Base-by-base conservation (phyloP, 2,329 filamentous ascomycete genomes). In the Fusarium metavorans region DNA sequence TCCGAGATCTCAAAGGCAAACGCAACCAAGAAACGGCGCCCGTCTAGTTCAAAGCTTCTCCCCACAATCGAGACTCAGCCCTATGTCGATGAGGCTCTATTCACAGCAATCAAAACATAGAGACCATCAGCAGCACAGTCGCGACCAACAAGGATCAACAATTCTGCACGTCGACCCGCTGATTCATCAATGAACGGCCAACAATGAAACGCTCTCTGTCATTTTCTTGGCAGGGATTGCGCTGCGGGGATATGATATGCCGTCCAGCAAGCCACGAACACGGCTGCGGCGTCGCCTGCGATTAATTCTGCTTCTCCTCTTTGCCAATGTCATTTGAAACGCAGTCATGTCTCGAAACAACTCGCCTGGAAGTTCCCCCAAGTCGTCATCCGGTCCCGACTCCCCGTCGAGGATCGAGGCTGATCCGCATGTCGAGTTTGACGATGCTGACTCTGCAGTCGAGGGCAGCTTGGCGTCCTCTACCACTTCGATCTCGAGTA, bases 401-500 rank as follows among this genome's bases (percentile, higher is more conserved):
- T 20, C 27, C 5, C 43, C 50, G 10, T 34, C 39, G 5, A 32
- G 41, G n/a, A 52, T 10, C 8, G 62, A 70, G 16, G 48, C 59
- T 5, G 39, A 41, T 3, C 56, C 59, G n/a, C 30, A 35, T 16
- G 62, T 43, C 14, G 60, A 27, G 11, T n/a, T 23, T 13, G 45
- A 54, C 3, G 74, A 76, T 18, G 32, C 25, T 5, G 62, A 74
- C 25, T 67, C 66, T 4, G 52, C 39, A 10, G 3, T 73, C 7
- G 66, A 43, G 3, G 64, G n/a, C 2, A 70, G 66, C 43, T 6
- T 54, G 18, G 59, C 56, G 9, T 66, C 70, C 4, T 68, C 63
- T 2, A 74, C 71, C 2, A 39, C 67, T 14, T 76, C 74, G 3
- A 27, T 76, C 54, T 54, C 74, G 0, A 71, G 67, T 23, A 76